Conservation (phyloP, 1,284 basidiomycete species). For the Cutaneotrichosporon sp. region DNA sequence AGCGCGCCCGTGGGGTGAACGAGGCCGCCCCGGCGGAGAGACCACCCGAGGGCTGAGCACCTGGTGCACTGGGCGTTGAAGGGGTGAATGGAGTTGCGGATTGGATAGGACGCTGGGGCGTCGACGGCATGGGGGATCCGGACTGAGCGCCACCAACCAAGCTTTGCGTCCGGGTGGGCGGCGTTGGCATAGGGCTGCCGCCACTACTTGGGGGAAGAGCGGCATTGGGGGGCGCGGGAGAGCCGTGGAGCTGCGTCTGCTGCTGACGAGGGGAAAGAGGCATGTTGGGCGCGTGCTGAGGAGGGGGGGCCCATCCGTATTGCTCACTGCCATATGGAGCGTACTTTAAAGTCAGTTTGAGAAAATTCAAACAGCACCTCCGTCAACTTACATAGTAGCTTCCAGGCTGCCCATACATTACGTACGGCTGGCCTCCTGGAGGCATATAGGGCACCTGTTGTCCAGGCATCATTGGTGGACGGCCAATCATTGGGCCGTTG, state of each 20-base stretch:
- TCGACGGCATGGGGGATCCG: conserved; percentile 32
- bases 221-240: conserved; percentile 29
- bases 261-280: conserved; percentile 37
- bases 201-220: conserved; percentile 27
- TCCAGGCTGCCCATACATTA: conserved; percentile 38
- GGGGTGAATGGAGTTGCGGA: conserved; percentile 25
- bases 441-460: conserved; percentile 27
- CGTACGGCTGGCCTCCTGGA: conserved; percentile 29
- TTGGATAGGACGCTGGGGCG: conserved; percentile 29
- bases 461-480: conserved; percentile 15
- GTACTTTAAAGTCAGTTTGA: conserved; percentile 6
- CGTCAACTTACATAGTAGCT: conserved; percentile 35
- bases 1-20: conserved; percentile 38
- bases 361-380: background rate
- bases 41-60: conserved; percentile 12
- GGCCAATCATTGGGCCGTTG: conserved; percentile 9
- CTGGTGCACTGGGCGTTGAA: conserved; percentile 10
- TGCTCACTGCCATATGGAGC: conserved; percentile 8
- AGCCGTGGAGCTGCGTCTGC: conserved; percentile 29
- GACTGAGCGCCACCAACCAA: conserved; percentile 27
- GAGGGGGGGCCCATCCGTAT: conserved; percentile 10
- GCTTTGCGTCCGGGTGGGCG: conserved; percentile 36
- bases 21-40: conserved; percentile 35
- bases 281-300: conserved; percentile 26
- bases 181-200: conserved; percentile 35